Evolutionary conservation across 202 grass and related monocot genomes (phyloP), one percentile per base, ranked within the genome.

Genomic region (Eragrostis tef): DNA sequence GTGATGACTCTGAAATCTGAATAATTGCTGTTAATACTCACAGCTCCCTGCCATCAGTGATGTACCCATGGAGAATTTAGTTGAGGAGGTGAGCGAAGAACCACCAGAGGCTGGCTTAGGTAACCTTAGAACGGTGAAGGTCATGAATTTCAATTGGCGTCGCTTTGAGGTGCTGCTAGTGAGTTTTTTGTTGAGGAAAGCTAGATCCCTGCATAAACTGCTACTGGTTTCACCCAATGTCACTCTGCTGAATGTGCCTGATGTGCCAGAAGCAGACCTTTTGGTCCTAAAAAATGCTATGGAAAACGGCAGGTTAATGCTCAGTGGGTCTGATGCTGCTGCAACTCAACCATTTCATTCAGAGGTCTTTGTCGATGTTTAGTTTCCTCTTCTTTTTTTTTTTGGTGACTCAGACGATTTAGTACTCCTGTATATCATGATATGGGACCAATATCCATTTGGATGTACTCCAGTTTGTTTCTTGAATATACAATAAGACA

Each of bases 141-240:
- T 96, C 26, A 85, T 25, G 42, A 88, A 89, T 56, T 96, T 92
- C 57, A 89, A 90, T 3, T 91, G 90, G 73, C 50, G 75, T 27
- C 8, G 61, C 13, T 82, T 57, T 58, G 93, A 87, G 80, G 19
- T 82, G 42, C 43, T 69, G 16, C 80, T 96, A 14, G 77, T 96
- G 36, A 61, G 59, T 56, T 90, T 85, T 75, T 71, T 93, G 10
- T 45, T 96, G 65, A 82, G 47, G 56, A 93, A 85, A 0, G 86
- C 62, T 42, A 43, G 13, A 0, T 53, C 29, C 48, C 77, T 96
- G 1, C 45, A 36, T 13, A 69, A 73, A 71, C 16, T 93, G 13
- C 9, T 75, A 43, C 19, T 96, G 12, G 79, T 93, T 26, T 47
- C 83, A 51, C 74, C 78, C 12, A 17, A 36, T 64, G 0, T 19